Evolutionary conservation across 495 filamentous ascomycete species (phyloP).

Genomic region (Trichoderma orchidacearum): DNA sequence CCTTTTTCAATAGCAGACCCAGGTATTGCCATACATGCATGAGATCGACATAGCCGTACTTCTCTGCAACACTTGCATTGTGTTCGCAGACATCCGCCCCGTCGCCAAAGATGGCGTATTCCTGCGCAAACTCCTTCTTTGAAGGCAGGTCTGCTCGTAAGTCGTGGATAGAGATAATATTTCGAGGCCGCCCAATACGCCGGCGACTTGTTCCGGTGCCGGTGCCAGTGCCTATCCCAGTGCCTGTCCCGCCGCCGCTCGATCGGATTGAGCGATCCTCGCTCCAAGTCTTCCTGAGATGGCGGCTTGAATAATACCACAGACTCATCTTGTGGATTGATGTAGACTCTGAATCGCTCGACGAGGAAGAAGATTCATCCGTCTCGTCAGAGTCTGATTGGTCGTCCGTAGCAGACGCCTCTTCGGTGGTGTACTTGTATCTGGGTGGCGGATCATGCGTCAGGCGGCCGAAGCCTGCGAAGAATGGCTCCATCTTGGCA

Average conservation of each 20-base stretch:
- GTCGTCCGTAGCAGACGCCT: slow-evolving; percentile 37
- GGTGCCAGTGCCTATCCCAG: slow-evolving; percentile 38
- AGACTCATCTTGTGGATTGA: slow-evolving; percentile 37
- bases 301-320: slow-evolving; percentile 30
- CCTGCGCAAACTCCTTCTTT: slow-evolving; percentile 57
- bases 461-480: slow-evolving; percentile 82
- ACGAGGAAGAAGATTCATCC: slow-evolving; percentile 39
- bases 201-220: slow-evolving; percentile 30
- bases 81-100: slow-evolving; percentile 66
- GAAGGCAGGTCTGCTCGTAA: slow-evolving; percentile 56
- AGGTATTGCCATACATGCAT: slow-evolving; percentile 77
- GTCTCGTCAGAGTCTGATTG: slow-evolving; percentile 45
- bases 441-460: slow-evolving; percentile 32
- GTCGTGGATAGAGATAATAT: slow-evolving; percentile 56
- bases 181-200: slow-evolving; percentile 30
- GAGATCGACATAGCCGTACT: slow-evolving; percentile 57
- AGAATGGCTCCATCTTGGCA: slow-evolving; percentile 52
- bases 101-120: slow-evolving; percentile 76
- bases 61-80: slow-evolving; percentile 66
- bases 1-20: slow-evolving; percentile 60
- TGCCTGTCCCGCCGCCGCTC: slow-evolving; percentile 35
- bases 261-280: slow-evolving; percentile 33
- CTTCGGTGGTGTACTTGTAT: slow-evolving; percentile 30
- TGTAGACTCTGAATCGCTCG: slow-evolving; percentile 58
- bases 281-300: slow-evolving; percentile 30